Base-by-base conservation (phyloP, 345 rosid genomes). In the Rhodamnia rubescens region DNA sequence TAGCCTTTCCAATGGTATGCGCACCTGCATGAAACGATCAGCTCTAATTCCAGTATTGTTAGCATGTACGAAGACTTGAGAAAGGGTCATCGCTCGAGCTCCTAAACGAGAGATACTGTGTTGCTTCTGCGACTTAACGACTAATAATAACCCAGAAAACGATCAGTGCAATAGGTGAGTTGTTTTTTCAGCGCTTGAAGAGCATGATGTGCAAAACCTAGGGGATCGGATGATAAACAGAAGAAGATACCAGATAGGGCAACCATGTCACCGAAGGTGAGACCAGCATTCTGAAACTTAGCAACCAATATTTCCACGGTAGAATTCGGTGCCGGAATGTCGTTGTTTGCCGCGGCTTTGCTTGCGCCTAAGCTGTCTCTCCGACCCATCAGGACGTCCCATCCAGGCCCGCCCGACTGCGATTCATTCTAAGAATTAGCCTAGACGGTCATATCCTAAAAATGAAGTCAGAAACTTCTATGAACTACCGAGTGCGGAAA, bases 361-460 rank as follows among this genome's bases (percentile, higher is more conserved):
- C 94, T 94, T 1, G 99, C 96, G 20, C 87, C 87, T 42, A 93
- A 85, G 85, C 97, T 86, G 87, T 94, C 97, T 85, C 84, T 92
- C 87, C 98, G 92, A 2, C 98, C 99, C 90, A 93, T 90, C 59
- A 87, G 90, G 49, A 95, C 97, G 82, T 94, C 98, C 98, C 98
- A 95, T n/a, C 90, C 87, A 80, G 98, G 98, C 49, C 98, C 98
- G 22, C 98, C 98, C 6, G 98, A 93, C 98, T 95, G 91, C 86
- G 84, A 42, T 59, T 50, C 53, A 54, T 64, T 49, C 16, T n/a
- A 36, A n/a, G 58, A 69, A 69, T 27, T 20, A 69, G 80, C 47
- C 40, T 36, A 21, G 47, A 69, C 47, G 42, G 80, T 69, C 20
- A 8, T 36, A 69, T 69, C 78, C 20, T 32, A 16, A 16, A 44